These are phyloP conservation scores for Monosporozyma yasuniensis DNA, from an alignment of 805 yeast genomes.

Conservation along the genomic window DNA sequence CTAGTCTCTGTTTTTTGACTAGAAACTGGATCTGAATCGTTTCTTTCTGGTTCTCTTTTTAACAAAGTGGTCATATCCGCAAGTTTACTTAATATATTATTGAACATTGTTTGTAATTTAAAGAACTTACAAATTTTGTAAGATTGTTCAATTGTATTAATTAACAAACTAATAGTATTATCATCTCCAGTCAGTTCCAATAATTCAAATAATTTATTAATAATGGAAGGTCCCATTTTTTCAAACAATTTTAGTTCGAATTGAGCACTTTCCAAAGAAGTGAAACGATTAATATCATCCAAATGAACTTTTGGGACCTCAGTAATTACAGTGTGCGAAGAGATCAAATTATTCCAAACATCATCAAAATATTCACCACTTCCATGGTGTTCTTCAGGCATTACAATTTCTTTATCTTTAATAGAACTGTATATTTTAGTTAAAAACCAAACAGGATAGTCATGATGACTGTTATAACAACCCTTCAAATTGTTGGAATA, in stretches of 20 bases:
- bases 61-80: slow-evolving; percentile 61
- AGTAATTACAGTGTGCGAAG: slow-evolving; percentile 30
- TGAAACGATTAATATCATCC: slow-evolving; percentile 14
- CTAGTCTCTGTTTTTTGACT: not conserved
- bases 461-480: slow-evolving; percentile 53
- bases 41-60: not conserved
- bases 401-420: slow-evolving; percentile 76
- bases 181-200: slow-evolving; percentile 87
- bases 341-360: slow-evolving; percentile 63
- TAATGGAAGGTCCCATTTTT: slow-evolving; percentile 49
- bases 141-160: slow-evolving; percentile 79
- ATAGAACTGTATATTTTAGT: slow-evolving; percentile 74
- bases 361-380: slow-evolving; percentile 89
- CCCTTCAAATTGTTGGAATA: slow-evolving; percentile 76
- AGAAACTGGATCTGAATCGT: not conserved
- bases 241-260: slow-evolving; percentile 69
- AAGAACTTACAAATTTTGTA: slow-evolving; percentile 66
- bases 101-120: slow-evolving; percentile 47
- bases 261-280: slow-evolving; percentile 32
- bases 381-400: slow-evolving; percentile 97
- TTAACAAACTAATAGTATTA: slow-evolving; percentile 73
- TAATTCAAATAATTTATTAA: slow-evolving; percentile 62
- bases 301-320: slow-evolving; percentile 16
- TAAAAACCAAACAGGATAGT: slow-evolving; percentile 80
- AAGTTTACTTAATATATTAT: slow-evolving; percentile 55